A percentile compares a stretch with the other conserved stretches of the same genome.
Evolutionary conservation across 352 stramenopile species (phyloP).

Genomic region (Phytopythium helicoides): DNA sequence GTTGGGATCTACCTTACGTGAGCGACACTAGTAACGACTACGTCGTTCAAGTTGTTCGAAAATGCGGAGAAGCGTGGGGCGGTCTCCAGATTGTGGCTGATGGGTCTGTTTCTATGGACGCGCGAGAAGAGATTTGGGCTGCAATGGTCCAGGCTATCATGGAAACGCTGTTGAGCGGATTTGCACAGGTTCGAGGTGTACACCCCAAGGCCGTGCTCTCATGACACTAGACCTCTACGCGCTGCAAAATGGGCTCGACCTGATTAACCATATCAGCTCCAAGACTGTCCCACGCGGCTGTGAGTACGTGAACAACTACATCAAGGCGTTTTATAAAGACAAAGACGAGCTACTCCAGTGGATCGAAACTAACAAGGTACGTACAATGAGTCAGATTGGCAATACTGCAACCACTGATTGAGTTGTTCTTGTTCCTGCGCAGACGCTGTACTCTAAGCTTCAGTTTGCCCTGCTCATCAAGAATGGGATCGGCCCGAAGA

Average conservation of each 20-base stretch:
- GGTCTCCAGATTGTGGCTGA: constrained; percentile 64
- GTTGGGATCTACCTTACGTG: constrained; percentile 69
- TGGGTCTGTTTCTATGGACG: constrained; percentile 59
- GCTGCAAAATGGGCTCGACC: constrained; percentile 77
- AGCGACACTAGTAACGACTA: constrained; percentile 78
- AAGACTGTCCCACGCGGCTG: constrained; percentile 40
- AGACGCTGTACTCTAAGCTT: constrained; percentile 57
- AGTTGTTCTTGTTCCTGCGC: background rate
- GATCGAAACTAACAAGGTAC: constrained; percentile 74
- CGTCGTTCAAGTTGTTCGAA: constrained; percentile 71
- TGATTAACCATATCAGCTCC: constrained; percentile 78
- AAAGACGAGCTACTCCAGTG: constrained; percentile 83
- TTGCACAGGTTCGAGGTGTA: constrained; percentile 90
- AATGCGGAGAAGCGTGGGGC: constrained; percentile 80
- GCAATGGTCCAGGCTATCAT: constrained; percentile 85
- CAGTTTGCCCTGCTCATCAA: constrained; percentile 65
- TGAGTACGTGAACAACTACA: constrained; percentile 76
- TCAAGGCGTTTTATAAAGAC: constrained; percentile 91
- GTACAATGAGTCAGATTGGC: no score
- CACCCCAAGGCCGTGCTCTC: constrained; percentile 92
- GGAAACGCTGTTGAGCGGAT: constrained; percentile 90
- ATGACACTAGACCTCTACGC: constrained; percentile 97
- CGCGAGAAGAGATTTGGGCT: constrained; percentile 77
- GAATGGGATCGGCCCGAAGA: constrained; percentile 53
- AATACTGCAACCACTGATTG: background rate